Evolutionary conservation across 2,329 filamentous ascomycete species (phyloP), one percentile per base, ranked within the genome.

Genomic region (Coniosporium tulheliwenetii): DNA sequence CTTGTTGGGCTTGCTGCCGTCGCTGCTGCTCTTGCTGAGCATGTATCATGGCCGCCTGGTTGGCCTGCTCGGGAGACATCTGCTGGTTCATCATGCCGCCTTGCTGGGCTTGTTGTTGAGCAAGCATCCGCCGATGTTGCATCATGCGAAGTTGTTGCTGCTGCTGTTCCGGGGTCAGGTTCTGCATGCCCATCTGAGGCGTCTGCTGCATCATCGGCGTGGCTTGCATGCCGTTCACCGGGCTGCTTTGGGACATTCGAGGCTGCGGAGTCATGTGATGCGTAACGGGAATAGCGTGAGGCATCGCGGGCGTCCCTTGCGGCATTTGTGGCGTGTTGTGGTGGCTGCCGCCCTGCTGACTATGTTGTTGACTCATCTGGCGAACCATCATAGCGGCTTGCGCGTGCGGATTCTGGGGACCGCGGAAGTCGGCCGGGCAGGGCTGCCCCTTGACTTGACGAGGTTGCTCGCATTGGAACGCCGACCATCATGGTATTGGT

Each of bases 381-480:
- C 59, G 47, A 10, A 50, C 53, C 59, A 62, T 62, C 5, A 44
- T 46, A 12, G 55, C 48, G 10, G 30, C 37, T 13, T 12, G 14
- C 35, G 15, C 34, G 19, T 33, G 30, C 9, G 50, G 48, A 39
- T 58, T 52, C 38, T 54, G 54, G 58, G 77, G 3, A 76, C 74
- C 5, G 77, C 76, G 12, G 79, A 83, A 1, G 77, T 64, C 12
- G 80, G 77, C 36, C 79, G 67, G 13, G 76, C 66, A 19, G 80
- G 80, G 50, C 79, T 84, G 67, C 75, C 14, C 76, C 77, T 67
- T 82, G 78, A 49, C 70, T 79, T 1, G 79, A 81, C 38, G 71
- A 75, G 26, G 75, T 76, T 31, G 70, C 68, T 45, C 79, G 56
- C 65, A 68, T 68, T 3, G 64, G 60, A 33, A 66, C 65, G 16